Base-by-base conservation (phyloP, 2,329 filamentous ascomycete species). In the Ceratocystis ficicola region DNA sequence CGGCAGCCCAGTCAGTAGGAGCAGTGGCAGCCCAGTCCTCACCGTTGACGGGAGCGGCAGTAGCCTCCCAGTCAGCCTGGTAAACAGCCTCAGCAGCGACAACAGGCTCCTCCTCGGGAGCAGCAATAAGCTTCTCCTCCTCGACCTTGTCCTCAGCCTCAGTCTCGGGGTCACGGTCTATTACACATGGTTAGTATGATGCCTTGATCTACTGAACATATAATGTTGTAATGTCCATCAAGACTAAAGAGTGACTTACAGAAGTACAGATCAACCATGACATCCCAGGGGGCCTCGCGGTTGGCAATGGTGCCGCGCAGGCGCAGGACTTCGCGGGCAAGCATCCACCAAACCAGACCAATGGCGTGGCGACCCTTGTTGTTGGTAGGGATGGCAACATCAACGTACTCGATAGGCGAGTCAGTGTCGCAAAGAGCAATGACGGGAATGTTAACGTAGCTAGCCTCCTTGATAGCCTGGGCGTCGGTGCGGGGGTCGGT, bases 291-390 rank as follows among this genome's bases (percentile, higher is more conserved):
- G 70, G 88, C 87, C 82, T 99, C 94, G 78, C 94, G 91, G 84
- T 85, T 90, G 77, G 90, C 88, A 77, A 99, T 90, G 76, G 92
- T 97, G 74, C 95, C 94, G 75, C 94, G 91, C 76, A 99, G 91
- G 77, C 95, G 91, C 79, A 99, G 92, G 78, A 99, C 93, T 86
- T 99, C 94, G 85, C 94, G 94, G 78, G 94, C 93, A 73, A 99
- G 86, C 87, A 99, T 88, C 94, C 94, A 99, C 94, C 94, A 99
- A 83, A 99, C 79, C 75, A 94, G 85, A 84, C 94, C 94, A 75
- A 99, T 99, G 78, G 95, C 87, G 83, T 97, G 92, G 78, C 94
- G 93, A 84, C 92, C 93, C 89, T 99, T 99, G 90, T 99, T 99
- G 90, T 99, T 99, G 83, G 94, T 96, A 76, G 94, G 94, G 81